These are phyloP conservation scores for Boeremia lycopersici DNA, from an alignment of 2,329 filamentous ascomycete genomes.

Conservation along the genomic window DNA sequence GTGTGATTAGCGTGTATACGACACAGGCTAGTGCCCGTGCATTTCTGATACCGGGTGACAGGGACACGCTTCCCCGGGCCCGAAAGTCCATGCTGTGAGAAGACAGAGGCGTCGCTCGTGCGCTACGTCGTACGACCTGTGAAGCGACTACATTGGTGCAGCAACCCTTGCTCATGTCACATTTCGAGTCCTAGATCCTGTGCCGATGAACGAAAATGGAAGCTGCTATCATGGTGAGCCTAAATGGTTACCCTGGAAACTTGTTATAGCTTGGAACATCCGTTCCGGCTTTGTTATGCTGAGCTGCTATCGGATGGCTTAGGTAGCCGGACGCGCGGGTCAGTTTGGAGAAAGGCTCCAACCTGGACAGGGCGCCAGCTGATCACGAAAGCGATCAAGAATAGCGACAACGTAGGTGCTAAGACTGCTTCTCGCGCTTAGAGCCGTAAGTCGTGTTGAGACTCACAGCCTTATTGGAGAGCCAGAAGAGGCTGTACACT, in stretches of 20 bases:
- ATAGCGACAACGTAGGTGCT: too few species aligned
- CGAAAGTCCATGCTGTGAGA: not conserved
- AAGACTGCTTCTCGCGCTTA: too few species aligned
- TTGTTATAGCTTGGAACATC: not conserved
- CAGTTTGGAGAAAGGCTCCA: too few species aligned
- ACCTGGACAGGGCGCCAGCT: too few species aligned
- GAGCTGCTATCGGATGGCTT: not conserved
- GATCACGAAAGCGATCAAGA: too few species aligned
- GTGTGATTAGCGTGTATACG: conserved; percentile 8
- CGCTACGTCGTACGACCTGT: not conserved
- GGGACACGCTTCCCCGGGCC: conserved; percentile 4
- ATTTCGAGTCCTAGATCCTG: conserved; percentile 1
- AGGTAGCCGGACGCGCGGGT: too few species aligned
- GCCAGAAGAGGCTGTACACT: too few species aligned
- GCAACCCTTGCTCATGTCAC: not conserved
- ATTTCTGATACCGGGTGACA: conserved; percentile 1
- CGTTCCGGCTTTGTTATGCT: not conserved
- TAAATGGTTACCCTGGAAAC: not conserved
- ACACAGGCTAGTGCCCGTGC: not conserved
- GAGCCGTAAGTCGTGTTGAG: too few species aligned
- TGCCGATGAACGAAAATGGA: not conserved
- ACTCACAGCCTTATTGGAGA: too few species aligned
- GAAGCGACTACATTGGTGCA: not conserved
- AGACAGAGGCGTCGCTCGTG: conserved; percentile 6
- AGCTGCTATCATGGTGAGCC: not conserved